phyloP scores from a whole-genome alignment of 352 stramenopile genomes.

The Phytophthora idaei region DNA sequence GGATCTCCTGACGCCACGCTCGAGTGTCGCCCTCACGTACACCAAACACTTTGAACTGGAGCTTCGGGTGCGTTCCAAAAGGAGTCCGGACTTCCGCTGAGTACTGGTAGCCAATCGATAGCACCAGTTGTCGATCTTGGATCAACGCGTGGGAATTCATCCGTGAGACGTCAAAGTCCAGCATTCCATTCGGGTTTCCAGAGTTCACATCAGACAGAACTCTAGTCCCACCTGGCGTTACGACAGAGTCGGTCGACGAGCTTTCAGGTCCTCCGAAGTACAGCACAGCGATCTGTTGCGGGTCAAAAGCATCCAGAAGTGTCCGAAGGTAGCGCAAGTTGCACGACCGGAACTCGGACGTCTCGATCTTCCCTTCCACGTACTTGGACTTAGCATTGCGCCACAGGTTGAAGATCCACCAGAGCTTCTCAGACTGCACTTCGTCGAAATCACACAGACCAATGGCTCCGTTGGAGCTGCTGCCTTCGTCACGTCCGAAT shows the following conservation, averaged over 20 bases:
- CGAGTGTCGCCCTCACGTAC: slow-evolving; percentile 59
- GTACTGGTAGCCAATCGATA: slow-evolving; percentile 68
- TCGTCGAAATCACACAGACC: slow-evolving; percentile 83
- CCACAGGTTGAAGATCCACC: slow-evolving; percentile 87
- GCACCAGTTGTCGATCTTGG: slow-evolving; percentile 66
- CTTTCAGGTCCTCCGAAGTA: slow-evolving; percentile 44
- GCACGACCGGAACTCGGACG: slow-evolving; percentile 61
- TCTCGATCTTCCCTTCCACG: slow-evolving; percentile 72
- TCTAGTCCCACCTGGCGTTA: slow-evolving; percentile 33
- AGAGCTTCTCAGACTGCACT: slow-evolving; percentile 79
- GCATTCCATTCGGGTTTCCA: slow-evolving; percentile 50
- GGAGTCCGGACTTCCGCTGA: slow-evolving; percentile 27
- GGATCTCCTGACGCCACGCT: slow-evolving; percentile 70
- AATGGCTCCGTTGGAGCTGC: slow-evolving; percentile 58
- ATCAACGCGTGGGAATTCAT: slow-evolving; percentile 81
- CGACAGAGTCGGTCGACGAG: slow-evolving; percentile 28
- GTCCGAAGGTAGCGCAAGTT: slow-evolving; percentile 77
- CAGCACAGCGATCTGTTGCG: slow-evolving; percentile 79
- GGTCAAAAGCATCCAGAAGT: slow-evolving; percentile 78
- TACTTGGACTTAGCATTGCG: slow-evolving; percentile 69
- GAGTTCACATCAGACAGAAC: slow-evolving; percentile 26
- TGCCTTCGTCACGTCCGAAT: slow-evolving; percentile 51
- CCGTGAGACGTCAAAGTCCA: slow-evolving; percentile 78
- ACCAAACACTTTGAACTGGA: slow-evolving; percentile 73
- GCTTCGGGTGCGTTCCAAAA: slow-evolving; percentile 38